These are phyloP conservation scores for Pichia sp. DNA, from an alignment of 1,139 yeast species.

Conservation along the genomic window DNA sequence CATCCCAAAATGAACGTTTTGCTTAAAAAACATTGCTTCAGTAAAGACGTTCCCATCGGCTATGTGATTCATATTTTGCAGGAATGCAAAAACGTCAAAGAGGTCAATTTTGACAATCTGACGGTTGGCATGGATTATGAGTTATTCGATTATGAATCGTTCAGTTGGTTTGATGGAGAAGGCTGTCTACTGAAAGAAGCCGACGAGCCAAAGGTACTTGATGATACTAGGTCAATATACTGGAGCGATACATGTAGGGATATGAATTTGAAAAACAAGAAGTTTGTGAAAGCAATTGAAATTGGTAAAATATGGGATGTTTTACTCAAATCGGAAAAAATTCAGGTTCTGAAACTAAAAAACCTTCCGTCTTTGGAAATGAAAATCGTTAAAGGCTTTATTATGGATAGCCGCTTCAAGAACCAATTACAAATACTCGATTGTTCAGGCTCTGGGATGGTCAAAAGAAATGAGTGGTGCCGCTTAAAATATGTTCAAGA, in stretches of 20 bases:
- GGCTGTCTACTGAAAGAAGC: constrained; percentile 13
- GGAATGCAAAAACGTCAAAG: constrained; percentile 47
- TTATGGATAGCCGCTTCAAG: constrained; percentile 20
- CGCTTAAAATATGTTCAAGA: constrained; percentile 20
- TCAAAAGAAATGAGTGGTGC: constrained; percentile 50
- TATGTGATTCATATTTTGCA: constrained; percentile 51
- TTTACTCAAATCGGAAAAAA: constrained; percentile 28
- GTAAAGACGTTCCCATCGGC: constrained; percentile 65
- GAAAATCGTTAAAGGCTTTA: constrained; percentile 24
- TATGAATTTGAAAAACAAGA: constrained; percentile 15
- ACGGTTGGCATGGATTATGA: constrained; percentile 54
- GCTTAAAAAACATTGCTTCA: constrained; percentile 45
- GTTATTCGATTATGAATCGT: constrained; percentile 27
- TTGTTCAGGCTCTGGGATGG: constrained; percentile 52
- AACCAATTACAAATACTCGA: constrained; percentile 27
- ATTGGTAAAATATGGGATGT: constrained; percentile 28
- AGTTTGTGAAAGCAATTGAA: constrained; percentile 12
- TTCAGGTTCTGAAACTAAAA: constrained; percentile 33
- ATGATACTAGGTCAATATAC: constrained; percentile 15
- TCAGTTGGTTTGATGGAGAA: constrained; percentile 20
- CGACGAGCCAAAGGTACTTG: constrained; percentile 5
- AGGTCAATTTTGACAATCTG: constrained; percentile 45
- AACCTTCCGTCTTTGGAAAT: constrained; percentile 49
- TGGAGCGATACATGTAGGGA: constrained; percentile 25
- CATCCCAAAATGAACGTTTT: constrained; percentile 60